Base-by-base conservation (phyloP, 169 alveolate species). In the Eimeria praecox region DNA sequence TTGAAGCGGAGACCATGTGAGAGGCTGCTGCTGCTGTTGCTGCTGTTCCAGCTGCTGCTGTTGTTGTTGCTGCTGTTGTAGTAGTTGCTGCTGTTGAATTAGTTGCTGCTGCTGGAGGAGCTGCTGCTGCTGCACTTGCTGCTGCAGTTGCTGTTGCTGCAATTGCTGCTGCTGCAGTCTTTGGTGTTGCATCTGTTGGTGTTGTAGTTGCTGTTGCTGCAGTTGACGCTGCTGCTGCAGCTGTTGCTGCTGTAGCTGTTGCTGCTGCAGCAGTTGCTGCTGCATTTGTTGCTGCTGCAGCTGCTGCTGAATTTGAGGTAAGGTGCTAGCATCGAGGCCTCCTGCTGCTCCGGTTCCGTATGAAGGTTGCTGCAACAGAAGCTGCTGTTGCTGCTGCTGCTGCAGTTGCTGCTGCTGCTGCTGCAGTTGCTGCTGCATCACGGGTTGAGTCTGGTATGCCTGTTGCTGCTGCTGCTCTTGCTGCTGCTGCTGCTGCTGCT, bases 11-110 rank as follows among this genome's bases (percentile, higher is more conserved):
- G 69, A 49, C 90, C 42, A 52, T 27, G 38, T 14, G 30, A 44
- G 71, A 44, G 42, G 24, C 71, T 80, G 71, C 90, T 80, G 90
- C 56, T 40, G 56, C 22, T 75, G 86, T 20, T 75, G 86, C 35
- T 75, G 59, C 86, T 40, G 86, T n/a, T 75, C 46, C 49, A 22
- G 92, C 59, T 54, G 73, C 56, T 56, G 59, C 40, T 35, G 92
- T 38, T 85, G 92, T 44, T 54, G 73, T 59, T 85, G 92, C 59
- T 85, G 73, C 62, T 85, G 92, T n/a, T 85, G 92, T 22, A 52
- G 78, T 5, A 33, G 73, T 27, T 54, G 92, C 18, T 85, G 92
- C 92, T 85, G 92, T 38, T 54, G 92, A 30, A 33, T 20, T 5
- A 52, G 92, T 56, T 54, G 92, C 35, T 85, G 92, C 78, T 54